Evolutionary conservation across 2,329 filamentous ascomycete species (phyloP).

Genomic region (Dactylellina sp.): DNA sequence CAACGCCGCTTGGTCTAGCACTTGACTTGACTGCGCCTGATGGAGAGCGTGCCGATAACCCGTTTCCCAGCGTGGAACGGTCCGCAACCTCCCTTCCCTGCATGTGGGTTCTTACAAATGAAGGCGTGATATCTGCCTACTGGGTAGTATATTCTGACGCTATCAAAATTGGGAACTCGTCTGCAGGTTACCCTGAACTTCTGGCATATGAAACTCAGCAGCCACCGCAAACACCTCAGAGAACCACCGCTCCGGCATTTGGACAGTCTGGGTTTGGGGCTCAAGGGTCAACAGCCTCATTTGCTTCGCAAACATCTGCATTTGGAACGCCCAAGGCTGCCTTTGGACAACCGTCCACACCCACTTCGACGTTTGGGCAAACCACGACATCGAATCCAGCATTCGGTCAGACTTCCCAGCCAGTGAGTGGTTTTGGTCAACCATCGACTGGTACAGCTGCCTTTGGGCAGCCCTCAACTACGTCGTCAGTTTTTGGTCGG

Average conservation of each 20-base stretch:
- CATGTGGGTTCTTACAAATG: slow-evolving; percentile 86
- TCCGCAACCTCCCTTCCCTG: slow-evolving; percentile 84
- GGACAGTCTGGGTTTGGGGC: slow-evolving; percentile 57
- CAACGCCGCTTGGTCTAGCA: slow-evolving; percentile 80
- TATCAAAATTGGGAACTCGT: slow-evolving; percentile 74
- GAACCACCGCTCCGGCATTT: slow-evolving; percentile 56
- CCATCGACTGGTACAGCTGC: slow-evolving; percentile 44
- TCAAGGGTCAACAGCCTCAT: slow-evolving; percentile 60
- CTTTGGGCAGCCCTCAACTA: slow-evolving; percentile 48
- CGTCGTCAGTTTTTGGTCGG: slow-evolving; percentile 54
- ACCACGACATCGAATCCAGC: slow-evolving; percentile 55
- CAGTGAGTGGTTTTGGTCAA: slow-evolving; percentile 50
- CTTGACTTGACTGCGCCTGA: slow-evolving; percentile 87
- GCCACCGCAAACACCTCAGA: slow-evolving; percentile 58
- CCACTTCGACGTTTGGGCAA: slow-evolving; percentile 62
- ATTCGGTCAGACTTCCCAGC: slow-evolving; percentile 57
- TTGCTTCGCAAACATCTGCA: slow-evolving; percentile 60
- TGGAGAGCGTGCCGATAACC: slow-evolving; percentile 47
- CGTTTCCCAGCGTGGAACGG: slow-evolving; percentile 73
- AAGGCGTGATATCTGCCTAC: slow-evolving; percentile 86
- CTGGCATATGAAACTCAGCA: slow-evolving; percentile 64
- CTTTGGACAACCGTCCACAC: slow-evolving; percentile 63
- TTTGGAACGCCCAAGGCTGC: slow-evolving; percentile 59
- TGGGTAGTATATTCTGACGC: slow-evolving; percentile 93
- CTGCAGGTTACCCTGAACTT: slow-evolving; percentile 76